Percentiles rank a stretch among this genome's conserved stretches.
Evolutionary conservation across 306 rosid species (phyloP).

Genomic region (Cucurbita maxima): DNA sequence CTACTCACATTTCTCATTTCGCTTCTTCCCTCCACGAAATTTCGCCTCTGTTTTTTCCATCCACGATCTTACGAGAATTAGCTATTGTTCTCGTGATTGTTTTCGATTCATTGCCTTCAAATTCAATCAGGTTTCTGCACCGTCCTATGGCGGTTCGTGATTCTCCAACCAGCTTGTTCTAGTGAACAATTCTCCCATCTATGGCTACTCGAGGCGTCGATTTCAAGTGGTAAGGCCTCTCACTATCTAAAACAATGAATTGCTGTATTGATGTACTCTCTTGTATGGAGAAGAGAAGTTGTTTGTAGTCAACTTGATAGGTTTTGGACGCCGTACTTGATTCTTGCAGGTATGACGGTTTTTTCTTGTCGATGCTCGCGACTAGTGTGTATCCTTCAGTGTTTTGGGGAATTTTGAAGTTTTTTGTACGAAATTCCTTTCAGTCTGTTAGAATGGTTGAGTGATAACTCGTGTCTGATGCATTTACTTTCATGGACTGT

Average conservation of each 20-base stretch:
- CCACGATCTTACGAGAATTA: conserved; percentile 3
- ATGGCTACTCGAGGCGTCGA: conserved; percentile 89
- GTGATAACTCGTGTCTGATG: not conserved
- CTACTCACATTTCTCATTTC: not conserved
- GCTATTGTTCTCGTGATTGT: not conserved
- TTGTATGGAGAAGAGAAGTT: not conserved
- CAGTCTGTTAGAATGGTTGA: not conserved
- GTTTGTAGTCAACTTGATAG: not conserved
- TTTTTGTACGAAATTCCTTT: not conserved
- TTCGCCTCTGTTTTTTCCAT: not conserved
- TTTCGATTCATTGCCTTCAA: not conserved
- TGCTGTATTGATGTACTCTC: not conserved
- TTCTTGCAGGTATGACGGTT: conserved; percentile 78
- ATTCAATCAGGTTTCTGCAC: not conserved
- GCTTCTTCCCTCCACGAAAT: not conserved
- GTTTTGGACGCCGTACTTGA: not conserved
- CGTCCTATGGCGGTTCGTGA: not conserved
- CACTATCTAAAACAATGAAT: not conserved
- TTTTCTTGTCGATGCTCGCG: conserved; percentile 97
- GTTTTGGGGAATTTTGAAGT: not conserved
- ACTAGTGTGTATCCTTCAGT: conserved; percentile 87
- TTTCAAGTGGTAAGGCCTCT: conserved; percentile 65
- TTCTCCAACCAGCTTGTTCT: not conserved
- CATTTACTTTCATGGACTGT: not conserved
- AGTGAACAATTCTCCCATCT: not conserved